A percentile compares a stretch with the other conserved stretches of the same genome.
Conservation (phyloP, 75 land plant genomes). For the Picea sitchensis region DNA sequence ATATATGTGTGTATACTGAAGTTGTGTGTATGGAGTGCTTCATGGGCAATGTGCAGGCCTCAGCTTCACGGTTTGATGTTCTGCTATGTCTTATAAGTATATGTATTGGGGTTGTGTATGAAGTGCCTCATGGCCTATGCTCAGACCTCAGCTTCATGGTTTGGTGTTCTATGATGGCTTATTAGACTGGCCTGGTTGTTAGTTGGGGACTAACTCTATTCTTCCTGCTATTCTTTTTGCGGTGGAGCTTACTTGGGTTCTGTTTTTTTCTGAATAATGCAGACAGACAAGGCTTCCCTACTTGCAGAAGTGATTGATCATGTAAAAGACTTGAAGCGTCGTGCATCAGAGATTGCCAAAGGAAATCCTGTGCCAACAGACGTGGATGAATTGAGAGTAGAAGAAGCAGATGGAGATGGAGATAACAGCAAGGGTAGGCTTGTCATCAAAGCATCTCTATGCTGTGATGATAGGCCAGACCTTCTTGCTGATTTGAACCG, state of each 20-base stretch:
- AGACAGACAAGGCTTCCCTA: slow-evolving; percentile 86
- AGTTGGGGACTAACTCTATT: background rate
- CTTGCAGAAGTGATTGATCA: slow-evolving; percentile 79
- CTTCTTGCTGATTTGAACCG: slow-evolving; percentile 55
- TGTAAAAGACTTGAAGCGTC: slow-evolving; percentile 55
- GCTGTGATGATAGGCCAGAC: slow-evolving; percentile 67
- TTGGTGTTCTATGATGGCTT: too few species aligned
- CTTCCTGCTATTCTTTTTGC: background rate
- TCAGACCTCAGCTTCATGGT: too few species aligned
- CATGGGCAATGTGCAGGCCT: background rate
- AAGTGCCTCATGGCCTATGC: too few species aligned
- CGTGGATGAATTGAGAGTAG: slow-evolving; percentile 61
- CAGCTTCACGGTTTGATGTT: background rate
- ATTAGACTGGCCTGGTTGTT: background rate
- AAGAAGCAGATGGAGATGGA: slow-evolving; percentile 22
- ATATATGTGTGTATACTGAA: too few species aligned
- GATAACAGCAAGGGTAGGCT: slow-evolving; percentile 8
- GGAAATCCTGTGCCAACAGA: slow-evolving; percentile 62
- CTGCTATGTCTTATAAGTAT: too few species aligned
- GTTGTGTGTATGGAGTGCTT: too few species aligned
- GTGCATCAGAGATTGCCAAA: slow-evolving; percentile 49
- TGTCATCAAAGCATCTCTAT: slow-evolving; percentile 47
- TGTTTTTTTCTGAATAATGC: background rate
- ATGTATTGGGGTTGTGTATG: too few species aligned
- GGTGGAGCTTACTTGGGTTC: background rate